Conservation (phyloP, 306 rosid species). For the Canavalia ensiformis region DNA sequence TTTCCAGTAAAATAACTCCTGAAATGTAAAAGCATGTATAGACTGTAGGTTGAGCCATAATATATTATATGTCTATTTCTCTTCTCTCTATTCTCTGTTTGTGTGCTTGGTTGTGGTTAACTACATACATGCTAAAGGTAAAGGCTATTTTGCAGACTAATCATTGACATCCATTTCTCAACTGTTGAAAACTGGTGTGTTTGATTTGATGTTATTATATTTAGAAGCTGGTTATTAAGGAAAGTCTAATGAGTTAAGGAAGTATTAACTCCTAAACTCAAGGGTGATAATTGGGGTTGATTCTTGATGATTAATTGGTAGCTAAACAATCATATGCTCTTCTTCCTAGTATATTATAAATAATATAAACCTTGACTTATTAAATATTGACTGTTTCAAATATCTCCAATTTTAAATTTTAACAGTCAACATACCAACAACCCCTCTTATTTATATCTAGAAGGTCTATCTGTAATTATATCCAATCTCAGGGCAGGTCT, state of each 20-base stretch:
- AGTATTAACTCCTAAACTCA: constrained; percentile 18
- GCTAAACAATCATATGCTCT: constrained; percentile 17
- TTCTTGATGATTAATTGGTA: constrained; percentile 8
- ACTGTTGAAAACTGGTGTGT: constrained; percentile 16
- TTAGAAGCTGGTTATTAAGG: not conserved
- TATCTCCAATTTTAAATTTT: constrained; percentile 25
- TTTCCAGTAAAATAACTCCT: not conserved
- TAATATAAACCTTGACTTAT: constrained; percentile 24
- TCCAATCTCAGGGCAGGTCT: constrained; percentile 3
- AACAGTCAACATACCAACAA: not conserved
- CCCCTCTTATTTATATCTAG: constrained; percentile 15
- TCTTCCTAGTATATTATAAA: not conserved
- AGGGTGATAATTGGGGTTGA: constrained; percentile 22
- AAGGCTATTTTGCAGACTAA: constrained; percentile 9
- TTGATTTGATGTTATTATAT: constrained; percentile 31
- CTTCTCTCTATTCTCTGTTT: constrained; percentile 17
- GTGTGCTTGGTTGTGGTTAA: not conserved
- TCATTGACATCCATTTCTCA: constrained; percentile 21
- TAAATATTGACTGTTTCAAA: constrained; percentile 16
- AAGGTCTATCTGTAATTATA: constrained; percentile 18
- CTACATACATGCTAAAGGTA: constrained; percentile 17
- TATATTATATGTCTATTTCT: constrained; percentile 11
- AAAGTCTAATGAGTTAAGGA: not conserved
- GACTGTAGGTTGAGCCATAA: constrained; percentile 13
- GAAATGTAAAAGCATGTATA: constrained; percentile 15